phyloP scores from a whole-genome alignment of 2,329 filamentous ascomycete genomes.

The Alternaria infectoria region DNA sequence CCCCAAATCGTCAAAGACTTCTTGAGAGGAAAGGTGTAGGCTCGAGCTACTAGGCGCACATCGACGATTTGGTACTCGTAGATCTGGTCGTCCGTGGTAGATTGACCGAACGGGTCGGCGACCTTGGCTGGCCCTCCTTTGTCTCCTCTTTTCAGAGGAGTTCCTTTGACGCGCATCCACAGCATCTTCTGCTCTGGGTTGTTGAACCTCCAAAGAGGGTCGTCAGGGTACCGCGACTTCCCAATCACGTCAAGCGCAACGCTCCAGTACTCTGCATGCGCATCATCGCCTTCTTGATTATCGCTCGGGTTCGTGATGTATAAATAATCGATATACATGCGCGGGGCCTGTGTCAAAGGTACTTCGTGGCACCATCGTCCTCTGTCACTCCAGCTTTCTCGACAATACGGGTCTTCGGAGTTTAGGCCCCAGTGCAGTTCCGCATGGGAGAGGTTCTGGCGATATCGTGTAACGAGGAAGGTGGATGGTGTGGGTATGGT shows the following conservation, averaged over 20 bases:
- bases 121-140: conserved; percentile 11
- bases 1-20: conserved; percentile 20
- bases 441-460: conserved; percentile 28
- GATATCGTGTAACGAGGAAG: conserved; percentile 26
- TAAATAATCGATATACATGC: conserved; percentile 28
- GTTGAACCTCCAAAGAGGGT: conserved; percentile 28
- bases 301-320: conserved; percentile 24
- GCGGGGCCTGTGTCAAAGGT: conserved; percentile 6
- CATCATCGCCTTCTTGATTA: conserved; percentile 16
- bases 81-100: conserved; percentile 16
- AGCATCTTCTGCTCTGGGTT: conserved; percentile 33
- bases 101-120: conserved; percentile 27
- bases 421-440: conserved; percentile 33
- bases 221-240: conserved; percentile 7
- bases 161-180: conserved; percentile 33
- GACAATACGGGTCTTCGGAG: conserved; percentile 28
- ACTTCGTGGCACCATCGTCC: conserved; percentile 26
- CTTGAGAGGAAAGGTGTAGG: conserved; percentile 23
- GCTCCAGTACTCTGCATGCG: conserved; percentile 31
- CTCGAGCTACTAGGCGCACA: conserved; percentile 31
- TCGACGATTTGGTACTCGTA: conserved; percentile 35
- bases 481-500: conserved; percentile 32
- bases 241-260: conserved; percentile 41
- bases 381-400: conserved; percentile 1
- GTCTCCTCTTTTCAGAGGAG: conserved; percentile 7